Evolutionary conservation across 1,284 basidiomycete species (phyloP), one percentile per base, ranked within the genome.

Genomic region (Dichomitus squalens): DNA sequence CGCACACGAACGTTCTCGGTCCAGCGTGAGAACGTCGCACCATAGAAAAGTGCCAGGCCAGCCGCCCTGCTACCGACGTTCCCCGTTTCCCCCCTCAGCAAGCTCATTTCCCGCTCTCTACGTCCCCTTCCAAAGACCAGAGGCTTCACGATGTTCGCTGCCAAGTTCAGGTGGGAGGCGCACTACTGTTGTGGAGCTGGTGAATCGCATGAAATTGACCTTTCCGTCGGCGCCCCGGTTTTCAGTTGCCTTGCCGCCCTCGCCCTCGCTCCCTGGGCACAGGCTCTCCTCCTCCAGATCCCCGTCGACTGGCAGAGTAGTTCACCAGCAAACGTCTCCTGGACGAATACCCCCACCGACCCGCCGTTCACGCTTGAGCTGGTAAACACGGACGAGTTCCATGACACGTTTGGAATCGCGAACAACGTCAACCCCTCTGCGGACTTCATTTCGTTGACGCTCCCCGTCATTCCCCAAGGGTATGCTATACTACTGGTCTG

Each of bases 391-490:
- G 16, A 63, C 0, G n/a, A 41, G 0, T 87, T 89, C 78, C 72
- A 86, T 70, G 72, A 82, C 58, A 58, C 76, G 0, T 81, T 81
- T 49, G 86, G 81, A 39, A 76, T 90, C 54, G 81, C 77, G 11
- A 87, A 83, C 76, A 87, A 84, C 60, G 73, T 90, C 1, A 64
- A 73, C 21, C 76, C 81, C 0, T 49, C 72, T 1, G 14, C 57
- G 0, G 73, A 76, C 5, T 46, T 66, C 4, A 0, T 82, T 4
- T 75, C 71, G 0, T 40, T 90, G 23, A 51, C 58, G 0, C 64
- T 88, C 12, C 86, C 86, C 9, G 58, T 75, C 29, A 78, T 90
- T n/a, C 79, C 79, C 1, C 62, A 59, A 12, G 74, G 72, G 87
- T 88, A 65, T 52, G 82, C 61, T 11, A 52, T 18, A 65, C 7